Conservation (phyloP, 2,329 filamentous ascomycete species). For the Colletotrichum godetiae region DNA sequence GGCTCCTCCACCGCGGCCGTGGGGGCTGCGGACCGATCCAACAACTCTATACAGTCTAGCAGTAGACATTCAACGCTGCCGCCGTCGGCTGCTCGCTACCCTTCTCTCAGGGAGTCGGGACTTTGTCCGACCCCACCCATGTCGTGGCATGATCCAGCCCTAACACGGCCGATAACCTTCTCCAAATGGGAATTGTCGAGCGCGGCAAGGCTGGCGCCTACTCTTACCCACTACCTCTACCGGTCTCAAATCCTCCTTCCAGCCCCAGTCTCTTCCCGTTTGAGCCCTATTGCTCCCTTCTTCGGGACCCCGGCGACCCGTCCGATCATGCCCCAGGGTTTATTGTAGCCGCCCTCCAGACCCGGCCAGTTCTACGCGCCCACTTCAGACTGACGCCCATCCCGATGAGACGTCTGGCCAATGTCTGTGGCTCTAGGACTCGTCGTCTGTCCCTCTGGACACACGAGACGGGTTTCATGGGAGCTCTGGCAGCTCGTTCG, state of each 20-base stretch:
- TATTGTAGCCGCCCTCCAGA: slow-evolving; percentile 37
- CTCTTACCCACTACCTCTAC: slow-evolving; percentile 43
- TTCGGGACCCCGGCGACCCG: slow-evolving; percentile 28
- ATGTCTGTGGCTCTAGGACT: slow-evolving; percentile 58
- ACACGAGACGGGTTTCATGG: slow-evolving; percentile 65
- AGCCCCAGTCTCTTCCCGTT: slow-evolving; percentile 33
- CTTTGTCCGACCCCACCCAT: slow-evolving; percentile 11
- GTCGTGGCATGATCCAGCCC: slow-evolving; percentile 25
- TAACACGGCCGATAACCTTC: slow-evolving; percentile 8
- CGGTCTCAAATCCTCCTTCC: slow-evolving; percentile 45
- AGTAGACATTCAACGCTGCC: slow-evolving; percentile 2
- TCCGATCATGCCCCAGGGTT: slow-evolving; percentile 29
- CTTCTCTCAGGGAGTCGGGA: background rate
- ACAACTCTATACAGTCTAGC: background rate
- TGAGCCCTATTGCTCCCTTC: slow-evolving; percentile 16
- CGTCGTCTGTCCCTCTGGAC: slow-evolving; percentile 55
- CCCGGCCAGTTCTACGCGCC: slow-evolving; percentile 55
- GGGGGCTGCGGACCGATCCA: slow-evolving; percentile 12
- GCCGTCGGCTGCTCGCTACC: background rate
- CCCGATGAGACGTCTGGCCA: slow-evolving; percentile 55
- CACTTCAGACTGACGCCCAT: slow-evolving; percentile 61
- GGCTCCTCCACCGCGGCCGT: slow-evolving; percentile 19
- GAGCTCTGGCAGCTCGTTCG: slow-evolving; percentile 42
- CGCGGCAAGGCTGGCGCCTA: slow-evolving; percentile 48
- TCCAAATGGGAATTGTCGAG: slow-evolving; percentile 2